Percentiles rank a stretch among this genome's conserved stretches.
Evolutionary conservation across 345 rosid genomes (phyloP).

Genomic region (Euclidium syriacum): DNA sequence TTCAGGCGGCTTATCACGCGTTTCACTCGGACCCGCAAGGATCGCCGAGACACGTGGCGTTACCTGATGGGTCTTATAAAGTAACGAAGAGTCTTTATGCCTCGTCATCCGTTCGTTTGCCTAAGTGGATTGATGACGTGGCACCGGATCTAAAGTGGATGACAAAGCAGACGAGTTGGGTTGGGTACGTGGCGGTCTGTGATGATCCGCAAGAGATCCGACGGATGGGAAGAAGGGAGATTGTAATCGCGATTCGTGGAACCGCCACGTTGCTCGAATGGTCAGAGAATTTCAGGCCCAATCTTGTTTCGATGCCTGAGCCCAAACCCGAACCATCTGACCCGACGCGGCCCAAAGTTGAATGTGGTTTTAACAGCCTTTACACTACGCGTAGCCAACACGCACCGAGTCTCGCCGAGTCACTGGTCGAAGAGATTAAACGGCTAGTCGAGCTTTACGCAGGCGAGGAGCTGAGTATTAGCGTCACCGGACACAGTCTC

Average conservation of each 20-base stretch:
- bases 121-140: constrained; percentile 77
- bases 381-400: constrained; percentile 52
- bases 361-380: constrained; percentile 76
- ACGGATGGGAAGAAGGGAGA: constrained; percentile 93
- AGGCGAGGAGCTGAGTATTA: constrained; percentile 72
- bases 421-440: constrained; percentile 47
- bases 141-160: constrained; percentile 90
- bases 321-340: constrained; percentile 17
- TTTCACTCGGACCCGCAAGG: constrained; percentile 73
- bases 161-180: constrained; percentile 94
- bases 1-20: constrained; percentile 44
- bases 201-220: constrained; percentile 75
- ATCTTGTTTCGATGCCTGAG: constrained; percentile 38
- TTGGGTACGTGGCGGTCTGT: constrained; percentile 90
- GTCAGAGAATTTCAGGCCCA: constrained; percentile 83
- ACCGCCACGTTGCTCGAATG: constrained; percentile 91
- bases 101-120: constrained; percentile 76
- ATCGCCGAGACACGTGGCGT: constrained; percentile 49
- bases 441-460: constrained; percentile 49
- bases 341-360: constrained; percentile 50
- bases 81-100: constrained; percentile 84
- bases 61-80: constrained; percentile 61
- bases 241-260: constrained; percentile 91
- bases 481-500: constrained; percentile 86
- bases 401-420: constrained; percentile 51